Conservation (phyloP, 2,329 filamentous ascomycete genomes). For the Neopestalotiopsis sp. region DNA sequence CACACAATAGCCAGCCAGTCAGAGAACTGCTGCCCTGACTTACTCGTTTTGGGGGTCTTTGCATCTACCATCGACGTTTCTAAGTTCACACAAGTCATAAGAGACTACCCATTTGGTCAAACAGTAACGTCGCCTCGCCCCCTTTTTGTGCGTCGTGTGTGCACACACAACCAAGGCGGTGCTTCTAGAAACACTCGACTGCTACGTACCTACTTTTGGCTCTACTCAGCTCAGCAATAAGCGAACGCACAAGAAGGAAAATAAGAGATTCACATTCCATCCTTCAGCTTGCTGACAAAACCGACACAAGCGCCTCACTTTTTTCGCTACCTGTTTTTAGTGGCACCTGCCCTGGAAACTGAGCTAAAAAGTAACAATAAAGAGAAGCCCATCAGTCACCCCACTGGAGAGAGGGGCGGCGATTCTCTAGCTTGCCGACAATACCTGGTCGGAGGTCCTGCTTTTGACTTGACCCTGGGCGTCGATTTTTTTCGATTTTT, state of each 20-base stretch:
- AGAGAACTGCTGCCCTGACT: background rate
- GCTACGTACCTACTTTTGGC: no score
- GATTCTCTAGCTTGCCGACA: background rate
- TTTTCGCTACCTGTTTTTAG: background rate
- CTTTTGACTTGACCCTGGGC: constrained; percentile 1
- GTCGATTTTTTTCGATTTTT: constrained; percentile 1
- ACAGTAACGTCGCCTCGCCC: no score
- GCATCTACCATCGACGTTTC: background rate
- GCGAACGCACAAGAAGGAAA: background rate
- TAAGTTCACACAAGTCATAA: background rate
- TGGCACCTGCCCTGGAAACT: constrained; percentile 1
- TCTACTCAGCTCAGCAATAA: background rate
- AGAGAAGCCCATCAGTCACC: background rate
- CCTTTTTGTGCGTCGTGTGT: no score
- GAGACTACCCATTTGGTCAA: background rate
- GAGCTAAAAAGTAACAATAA: constrained; percentile 5
- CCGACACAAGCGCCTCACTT: background rate
- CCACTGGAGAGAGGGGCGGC: background rate
- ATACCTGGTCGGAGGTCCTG: background rate
- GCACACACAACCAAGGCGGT: no score
- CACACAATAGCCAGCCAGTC: background rate
- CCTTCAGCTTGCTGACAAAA: constrained; percentile 11
- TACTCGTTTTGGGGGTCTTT: background rate
- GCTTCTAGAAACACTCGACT: no score
- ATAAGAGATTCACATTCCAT: background rate